Base-by-base conservation (phyloP, 306 rosid species). In the Pyrus betulifolia region DNA sequence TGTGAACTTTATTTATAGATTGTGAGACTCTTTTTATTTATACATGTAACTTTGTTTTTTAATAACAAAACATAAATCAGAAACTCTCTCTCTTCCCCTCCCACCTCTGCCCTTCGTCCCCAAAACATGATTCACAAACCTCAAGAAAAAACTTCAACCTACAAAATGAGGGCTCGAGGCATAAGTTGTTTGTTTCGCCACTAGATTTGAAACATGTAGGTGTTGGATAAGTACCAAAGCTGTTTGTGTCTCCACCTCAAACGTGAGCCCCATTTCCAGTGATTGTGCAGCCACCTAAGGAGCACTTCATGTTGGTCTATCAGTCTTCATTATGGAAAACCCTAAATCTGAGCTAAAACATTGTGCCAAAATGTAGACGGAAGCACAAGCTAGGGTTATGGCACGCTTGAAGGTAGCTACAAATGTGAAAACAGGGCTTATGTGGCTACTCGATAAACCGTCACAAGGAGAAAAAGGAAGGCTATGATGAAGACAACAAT, bases 281-380 rank as follows among this genome's bases (percentile, higher is more conserved):
- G 61, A 92, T 72, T 6, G 85, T 74, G 84, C 97, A 93, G 7
- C 96, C 98, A 8, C 98, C 98, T 19, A 93, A 78, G 14, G 83
- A 88, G 59, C 85, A 88, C 23, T 74, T 75, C 69, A 44, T 51
- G 77, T 4, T 66, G 88, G 12, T 75, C 71, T 89, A 91, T 89
- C 13, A 83, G 19, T 27, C 54, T 85, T 88, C 44, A 89, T 82
- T 27, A 89, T 51, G 0, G 85, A 52, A 71, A 91, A 91, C 4
- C 91, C 91, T 6, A 85, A 4, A 2, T 84, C 62, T 11, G 95
- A 89, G 22, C 91, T 97, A 23, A 87, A 22, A 55, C 97, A 89
- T 71, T 1, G 27, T 25, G 27, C 27, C 27, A 25, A 25, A 25
- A 25, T 25, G 27, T 25, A 88, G 42, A 88, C 30, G 49, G 81